phyloP scores from a whole-genome alignment of 805 yeast species.

The Komagataella populi region DNA sequence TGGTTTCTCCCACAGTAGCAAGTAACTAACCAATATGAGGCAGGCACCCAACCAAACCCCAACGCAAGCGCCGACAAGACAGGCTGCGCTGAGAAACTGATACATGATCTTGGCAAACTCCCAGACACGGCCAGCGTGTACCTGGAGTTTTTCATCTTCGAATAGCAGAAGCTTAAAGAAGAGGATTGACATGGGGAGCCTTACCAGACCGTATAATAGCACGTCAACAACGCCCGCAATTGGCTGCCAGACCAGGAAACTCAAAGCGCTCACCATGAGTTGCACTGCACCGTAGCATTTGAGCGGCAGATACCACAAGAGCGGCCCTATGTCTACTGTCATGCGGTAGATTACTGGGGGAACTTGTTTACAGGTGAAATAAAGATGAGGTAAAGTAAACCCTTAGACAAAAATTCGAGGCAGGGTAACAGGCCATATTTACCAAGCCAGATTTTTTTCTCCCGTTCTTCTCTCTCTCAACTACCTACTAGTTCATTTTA shows the following conservation, averaged over 20 bases:
- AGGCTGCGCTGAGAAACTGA: slow-evolving; percentile 11
- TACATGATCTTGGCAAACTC: slow-evolving; percentile 7
- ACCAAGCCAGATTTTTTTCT: not conserved
- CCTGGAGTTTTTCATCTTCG: not conserved
- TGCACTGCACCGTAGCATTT: not conserved
- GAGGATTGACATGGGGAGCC: not conserved
- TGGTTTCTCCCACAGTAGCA: not conserved
- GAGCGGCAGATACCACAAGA: not conserved
- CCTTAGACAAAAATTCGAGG: not conserved
- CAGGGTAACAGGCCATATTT: not conserved
- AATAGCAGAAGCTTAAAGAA: not conserved
- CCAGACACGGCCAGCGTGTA: not conserved
- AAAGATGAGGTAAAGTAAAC: not conserved
- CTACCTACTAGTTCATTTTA: not conserved
- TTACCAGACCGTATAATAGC: not conserved
- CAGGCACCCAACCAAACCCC: slow-evolving; percentile 6
- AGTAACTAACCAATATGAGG: not conserved
- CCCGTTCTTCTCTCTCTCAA: not conserved
- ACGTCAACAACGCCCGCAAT: not conserved
- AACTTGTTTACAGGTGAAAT: not conserved
- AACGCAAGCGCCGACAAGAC: slow-evolving; percentile 9
- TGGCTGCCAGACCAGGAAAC: not conserved
- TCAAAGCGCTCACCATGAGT: not conserved
- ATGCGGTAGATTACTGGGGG: not conserved
- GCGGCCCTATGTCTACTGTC: not conserved